phyloP scores from a whole-genome alignment of 1,284 basidiomycete genomes.

The Ceratorhiza oryzae-sativae region DNA sequence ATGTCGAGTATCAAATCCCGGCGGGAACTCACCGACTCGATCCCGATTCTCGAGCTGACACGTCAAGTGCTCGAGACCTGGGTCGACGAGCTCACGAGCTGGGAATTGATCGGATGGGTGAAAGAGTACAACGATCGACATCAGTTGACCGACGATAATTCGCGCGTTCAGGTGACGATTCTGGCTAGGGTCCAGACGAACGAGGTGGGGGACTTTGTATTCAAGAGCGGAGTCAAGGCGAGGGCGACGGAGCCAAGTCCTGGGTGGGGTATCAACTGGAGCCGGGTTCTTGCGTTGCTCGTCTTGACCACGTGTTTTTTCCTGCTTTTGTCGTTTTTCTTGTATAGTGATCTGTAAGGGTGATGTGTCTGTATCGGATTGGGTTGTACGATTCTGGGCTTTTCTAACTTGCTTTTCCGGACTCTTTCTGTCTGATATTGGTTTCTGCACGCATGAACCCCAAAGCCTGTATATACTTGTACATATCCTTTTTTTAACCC shows the following conservation, averaged over 20 bases:
- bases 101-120: conserved; percentile 16
- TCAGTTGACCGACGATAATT: not conserved
- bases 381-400: not conserved
- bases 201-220: not conserved
- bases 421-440: not conserved
- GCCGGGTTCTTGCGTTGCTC: not conserved
- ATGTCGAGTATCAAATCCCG: not conserved
- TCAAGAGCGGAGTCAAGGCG: not conserved
- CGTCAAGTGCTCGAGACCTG: conserved; percentile 5
- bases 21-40: conserved; percentile 1
- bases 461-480: not conserved
- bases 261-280: not conserved
- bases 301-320: not conserved
- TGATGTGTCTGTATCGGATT: conserved; percentile 8
- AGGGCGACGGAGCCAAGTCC: not conserved
- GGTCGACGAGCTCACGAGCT: not conserved
- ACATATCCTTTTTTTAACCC: not conserved
- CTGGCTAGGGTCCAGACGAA: not conserved
- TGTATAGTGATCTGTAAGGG: not conserved
- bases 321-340: not conserved
- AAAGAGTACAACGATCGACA: conserved; percentile 13
- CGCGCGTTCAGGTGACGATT: conserved; percentile 2
- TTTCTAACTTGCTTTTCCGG: not conserved
- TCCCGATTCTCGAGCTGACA: not conserved
- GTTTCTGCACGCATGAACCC: no score